Evolutionary conservation across 129 eudicot genomes (phyloP), one percentile per base, ranked within the genome.

Genomic region (Tanacetum coccineum): DNA sequence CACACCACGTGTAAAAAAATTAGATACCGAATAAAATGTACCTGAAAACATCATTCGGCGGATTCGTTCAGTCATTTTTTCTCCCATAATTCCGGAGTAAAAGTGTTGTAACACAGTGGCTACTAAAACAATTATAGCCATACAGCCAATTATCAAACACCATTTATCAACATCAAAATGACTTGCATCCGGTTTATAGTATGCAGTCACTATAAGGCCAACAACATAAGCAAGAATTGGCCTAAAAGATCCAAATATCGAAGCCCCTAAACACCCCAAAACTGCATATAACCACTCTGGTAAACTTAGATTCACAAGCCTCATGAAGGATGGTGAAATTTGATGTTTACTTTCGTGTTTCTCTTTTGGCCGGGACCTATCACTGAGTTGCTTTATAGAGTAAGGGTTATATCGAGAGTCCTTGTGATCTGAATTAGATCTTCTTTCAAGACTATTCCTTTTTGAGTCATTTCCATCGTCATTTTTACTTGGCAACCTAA

Each of bases 21-120:
- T 49, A 56, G 66, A 14, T 19, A 26, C 22, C 20, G 20, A 78
- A 45, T 20, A 22, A 52, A 20, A 3, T 18, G 56, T 46, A 84
- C 89, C 86, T 70, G 90, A 82, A 60, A 85, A 85, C 91, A 85
- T 82, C 87, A 82, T 85, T 64, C 87, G 69, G 59, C 91, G 59
- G 45, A 85, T 81, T 70, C 87, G 63, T 44, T 82, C 87, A 2
- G 85, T 82, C 82, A 82, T 74, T 73, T 82, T 82, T 65, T 85
- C 91, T 42, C 87, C 87, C 85, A 85, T 75, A 19, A 85, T 85
- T 54, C 91, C 91, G n/a, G 82, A 85, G 81, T 82, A 85, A 40
- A 85, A 85, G 20, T 85, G 87, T 39, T 82, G 87, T 70, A 85
- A 71, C 46, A 85, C 78, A 11, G 82, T 82, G 50, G 91, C 85